Evolutionary conservation across 2,329 filamentous ascomycete species (phyloP).

Genomic region (Pleoardoris graminearum): DNA sequence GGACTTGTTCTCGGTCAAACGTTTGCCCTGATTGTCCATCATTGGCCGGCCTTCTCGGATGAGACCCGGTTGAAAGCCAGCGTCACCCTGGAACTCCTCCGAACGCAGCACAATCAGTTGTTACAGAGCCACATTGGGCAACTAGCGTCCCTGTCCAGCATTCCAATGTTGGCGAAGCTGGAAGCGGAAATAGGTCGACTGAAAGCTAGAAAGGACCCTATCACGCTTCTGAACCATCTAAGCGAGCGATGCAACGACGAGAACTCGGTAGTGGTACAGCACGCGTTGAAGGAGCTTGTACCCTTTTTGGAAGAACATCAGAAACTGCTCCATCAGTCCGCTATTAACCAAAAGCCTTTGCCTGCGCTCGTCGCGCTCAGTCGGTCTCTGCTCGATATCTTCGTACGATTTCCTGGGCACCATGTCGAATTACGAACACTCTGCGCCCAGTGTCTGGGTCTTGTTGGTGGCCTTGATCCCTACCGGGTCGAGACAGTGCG

Average conservation of each 20-base stretch:
- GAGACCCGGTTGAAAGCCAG: slow-evolving; percentile 63
- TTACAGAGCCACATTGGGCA: slow-evolving; percentile 71
- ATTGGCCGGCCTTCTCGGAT: slow-evolving; percentile 72
- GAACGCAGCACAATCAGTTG: slow-evolving; percentile 64
- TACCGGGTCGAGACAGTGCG: slow-evolving; percentile 82
- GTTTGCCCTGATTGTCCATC: slow-evolving; percentile 80
- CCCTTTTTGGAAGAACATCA: slow-evolving; percentile 74
- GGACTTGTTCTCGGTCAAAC: slow-evolving; percentile 83
- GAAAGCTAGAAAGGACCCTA: slow-evolving; percentile 66
- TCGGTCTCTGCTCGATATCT: slow-evolving; percentile 81
- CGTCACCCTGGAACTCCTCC: slow-evolving; percentile 65
- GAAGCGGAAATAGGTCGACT: slow-evolving; percentile 67
- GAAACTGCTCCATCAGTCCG: slow-evolving; percentile 75
- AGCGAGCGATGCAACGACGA: slow-evolving; percentile 77
- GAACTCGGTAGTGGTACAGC: slow-evolving; percentile 80
- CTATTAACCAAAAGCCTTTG: slow-evolving; percentile 82
- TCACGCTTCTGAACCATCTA: slow-evolving; percentile 71
- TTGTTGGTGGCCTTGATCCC: slow-evolving; percentile 89
- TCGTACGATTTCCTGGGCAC: slow-evolving; percentile 74
- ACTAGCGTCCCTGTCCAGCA: slow-evolving; percentile 75
- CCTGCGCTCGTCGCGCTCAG: slow-evolving; percentile 71
- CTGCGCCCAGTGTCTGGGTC: slow-evolving; percentile 80
- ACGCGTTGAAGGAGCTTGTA: slow-evolving; percentile 77
- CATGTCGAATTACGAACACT: slow-evolving; percentile 70
- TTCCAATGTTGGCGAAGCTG: slow-evolving; percentile 69